Conservation (phyloP, 768 basidiomycete genomes). For the Phaffia australis region DNA sequence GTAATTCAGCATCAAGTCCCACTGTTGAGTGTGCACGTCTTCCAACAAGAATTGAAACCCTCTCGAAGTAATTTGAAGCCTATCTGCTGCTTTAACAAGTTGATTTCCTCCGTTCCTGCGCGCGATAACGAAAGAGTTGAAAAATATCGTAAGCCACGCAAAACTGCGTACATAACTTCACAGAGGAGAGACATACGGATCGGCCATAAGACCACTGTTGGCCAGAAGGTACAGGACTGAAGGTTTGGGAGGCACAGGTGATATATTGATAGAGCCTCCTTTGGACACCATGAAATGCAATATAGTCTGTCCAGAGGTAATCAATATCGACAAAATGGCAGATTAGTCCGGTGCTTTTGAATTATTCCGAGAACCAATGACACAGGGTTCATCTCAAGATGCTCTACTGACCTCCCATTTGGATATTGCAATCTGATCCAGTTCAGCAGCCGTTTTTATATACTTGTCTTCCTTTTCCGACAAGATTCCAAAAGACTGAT, state of each 20-base stretch:
- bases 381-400: slow-evolving; percentile 6
- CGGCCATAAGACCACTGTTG: slow-evolving; percentile 74
- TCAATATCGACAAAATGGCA: too few relatives aligned
- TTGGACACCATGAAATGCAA: slow-evolving; percentile 92
- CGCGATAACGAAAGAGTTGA: slow-evolving; percentile 42
- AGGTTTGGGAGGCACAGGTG: slow-evolving; percentile 64
- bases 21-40: slow-evolving; percentile 85
- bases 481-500: slow-evolving; percentile 57
- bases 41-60: slow-evolving; percentile 96
- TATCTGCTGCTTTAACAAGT: slow-evolving; percentile 25
- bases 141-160: neutral
- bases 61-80: slow-evolving; percentile 62
- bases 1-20: slow-evolving; percentile 88
- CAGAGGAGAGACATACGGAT: slow-evolving; percentile 47
- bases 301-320: slow-evolving; percentile 54
- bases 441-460: slow-evolving; percentile 42
- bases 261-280: slow-evolving; percentile 51
- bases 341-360: neutral
- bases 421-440: slow-evolving; percentile 73
- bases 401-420: slow-evolving; percentile 69
- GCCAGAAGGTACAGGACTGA: slow-evolving; percentile 67
- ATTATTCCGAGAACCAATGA: neutral
- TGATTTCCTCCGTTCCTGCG: neutral
- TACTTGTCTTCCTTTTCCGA: slow-evolving; percentile 47
- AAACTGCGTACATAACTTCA: neutral